These are phyloP conservation scores for Dentipellis sp. DNA, from an alignment of 768 basidiomycete genomes.

Conservation along the genomic window DNA sequence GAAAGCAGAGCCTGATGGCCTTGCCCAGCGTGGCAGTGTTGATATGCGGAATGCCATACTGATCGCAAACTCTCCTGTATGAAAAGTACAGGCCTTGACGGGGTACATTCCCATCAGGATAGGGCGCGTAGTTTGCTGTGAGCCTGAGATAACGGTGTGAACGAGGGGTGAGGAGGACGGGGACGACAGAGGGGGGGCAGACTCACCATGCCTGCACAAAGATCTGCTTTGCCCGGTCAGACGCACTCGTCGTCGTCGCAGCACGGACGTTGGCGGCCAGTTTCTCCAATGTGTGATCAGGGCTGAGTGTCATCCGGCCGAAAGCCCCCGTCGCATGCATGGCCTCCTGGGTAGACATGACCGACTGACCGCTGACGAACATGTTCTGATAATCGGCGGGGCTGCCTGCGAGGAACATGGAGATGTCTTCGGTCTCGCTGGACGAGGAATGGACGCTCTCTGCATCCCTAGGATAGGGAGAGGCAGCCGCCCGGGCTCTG, in stretches of 20 bases:
- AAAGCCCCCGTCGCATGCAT: constrained; percentile 68
- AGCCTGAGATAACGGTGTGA: constrained; percentile 39
- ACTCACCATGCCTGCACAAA: constrained; percentile 88
- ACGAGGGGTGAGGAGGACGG: constrained; percentile 7
- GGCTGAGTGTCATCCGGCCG: constrained; percentile 65
- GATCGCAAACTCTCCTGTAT: constrained; percentile 84
- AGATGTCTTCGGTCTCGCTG: constrained; percentile 81
- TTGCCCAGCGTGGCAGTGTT: constrained; percentile 95
- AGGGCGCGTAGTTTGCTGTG: constrained; percentile 83
- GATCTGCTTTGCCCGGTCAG: constrained; percentile 85
- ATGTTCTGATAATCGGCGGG: constrained; percentile 63
- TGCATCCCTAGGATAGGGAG: constrained; percentile 79
- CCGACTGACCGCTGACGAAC: constrained; percentile 37
- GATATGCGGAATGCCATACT: constrained; percentile 89
- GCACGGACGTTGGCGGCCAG: constrained; percentile 80
- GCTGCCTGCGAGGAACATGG: constrained; percentile 57
- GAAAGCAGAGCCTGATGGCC: constrained; percentile 88
- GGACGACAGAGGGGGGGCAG: constrained; percentile 3
- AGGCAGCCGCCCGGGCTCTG: constrained; percentile 71
- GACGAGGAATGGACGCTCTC: constrained; percentile 84
- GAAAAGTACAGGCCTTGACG: constrained; percentile 92
- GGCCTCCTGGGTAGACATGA: constrained; percentile 30
- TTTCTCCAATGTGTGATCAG: constrained; percentile 78
- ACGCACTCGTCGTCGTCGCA: constrained; percentile 85
- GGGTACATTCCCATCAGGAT: constrained; percentile 88